Conservation (phyloP, 1,284 basidiomycete species). For the Sutorius eximius region DNA sequence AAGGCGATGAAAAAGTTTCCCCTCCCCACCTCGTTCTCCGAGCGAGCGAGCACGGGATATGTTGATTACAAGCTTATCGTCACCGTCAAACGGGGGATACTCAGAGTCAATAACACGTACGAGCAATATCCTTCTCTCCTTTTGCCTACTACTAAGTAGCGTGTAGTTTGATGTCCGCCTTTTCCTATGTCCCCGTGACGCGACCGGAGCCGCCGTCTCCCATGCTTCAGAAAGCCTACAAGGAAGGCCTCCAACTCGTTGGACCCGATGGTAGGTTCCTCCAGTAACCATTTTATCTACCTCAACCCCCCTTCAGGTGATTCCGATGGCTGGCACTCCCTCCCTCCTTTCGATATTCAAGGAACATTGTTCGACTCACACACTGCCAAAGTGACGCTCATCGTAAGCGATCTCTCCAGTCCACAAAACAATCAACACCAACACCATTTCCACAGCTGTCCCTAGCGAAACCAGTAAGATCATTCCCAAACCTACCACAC, state of each 20-base stretch:
- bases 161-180: conserved; percentile 30
- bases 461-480: conserved; percentile 53
- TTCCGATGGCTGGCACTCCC: conserved; percentile 48
- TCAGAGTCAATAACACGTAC: conserved; percentile 45
- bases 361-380: conserved; percentile 47
- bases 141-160: background rate
- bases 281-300: background rate
- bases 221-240: conserved; percentile 47
- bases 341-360: conserved; percentile 37
- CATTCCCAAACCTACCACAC: background rate
- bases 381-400: conserved; percentile 39
- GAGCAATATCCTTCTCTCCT: conserved; percentile 7
- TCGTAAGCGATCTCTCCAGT: conserved; percentile 37
- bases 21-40: conserved; percentile 50
- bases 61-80: conserved; percentile 52
- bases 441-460: conserved; percentile 42
- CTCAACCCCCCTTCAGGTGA: conserved; percentile 32
- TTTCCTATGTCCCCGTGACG: conserved; percentile 43
- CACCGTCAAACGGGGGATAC: conserved; percentile 45
- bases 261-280: conserved; percentile 39
- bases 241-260: conserved; percentile 39
- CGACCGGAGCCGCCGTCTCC: conserved; percentile 46
- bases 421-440: background rate
- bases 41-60: conserved; percentile 44
- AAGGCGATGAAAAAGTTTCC: conserved; percentile 35